Conservation (phyloP, 768 basidiomycete species). For the Hericium rajendrae region DNA sequence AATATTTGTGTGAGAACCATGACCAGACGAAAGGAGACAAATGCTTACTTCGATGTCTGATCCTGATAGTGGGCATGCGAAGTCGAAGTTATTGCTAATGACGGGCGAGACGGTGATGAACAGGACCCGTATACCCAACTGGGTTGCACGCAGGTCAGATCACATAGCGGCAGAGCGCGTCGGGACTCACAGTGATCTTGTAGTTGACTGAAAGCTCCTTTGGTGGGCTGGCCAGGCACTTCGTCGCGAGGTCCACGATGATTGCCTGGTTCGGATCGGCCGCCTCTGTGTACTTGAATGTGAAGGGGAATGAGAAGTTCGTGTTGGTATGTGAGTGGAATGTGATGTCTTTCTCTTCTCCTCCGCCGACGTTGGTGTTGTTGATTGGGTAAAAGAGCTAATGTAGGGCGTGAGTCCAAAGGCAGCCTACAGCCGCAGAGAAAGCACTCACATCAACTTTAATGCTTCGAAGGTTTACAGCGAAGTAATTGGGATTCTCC, state of each 20-base stretch:
- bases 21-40: no score
- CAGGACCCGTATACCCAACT: conserved; percentile 62
- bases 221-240: conserved; percentile 39
- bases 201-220: conserved; percentile 51
- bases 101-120: conserved; percentile 58
- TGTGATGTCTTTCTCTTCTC: conserved; percentile 34
- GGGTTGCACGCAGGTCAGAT: conserved; percentile 3
- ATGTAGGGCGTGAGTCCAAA: no score
- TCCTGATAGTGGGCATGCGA: conserved; percentile 51
- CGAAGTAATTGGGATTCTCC: conserved; percentile 75
- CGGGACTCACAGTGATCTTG: conserved; percentile 48
- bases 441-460: conserved; percentile 40
- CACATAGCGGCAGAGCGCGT: conserved; percentile 1
- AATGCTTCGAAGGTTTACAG: conserved; percentile 55
- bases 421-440: no score
- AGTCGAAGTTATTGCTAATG: conserved; percentile 49
- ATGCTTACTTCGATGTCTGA: conserved; percentile 23
- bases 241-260: conserved; percentile 49
- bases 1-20: no score
- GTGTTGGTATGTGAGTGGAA: conserved; percentile 42
- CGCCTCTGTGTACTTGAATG: conserved; percentile 47
- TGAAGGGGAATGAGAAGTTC: conserved; percentile 70
- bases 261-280: conserved; percentile 44
- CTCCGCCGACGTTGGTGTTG: conserved; percentile 58
- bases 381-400: conserved; percentile 73